Base-by-base conservation (phyloP, 495 filamentous ascomycete genomes). In the Trichoderma reesei region DNA sequence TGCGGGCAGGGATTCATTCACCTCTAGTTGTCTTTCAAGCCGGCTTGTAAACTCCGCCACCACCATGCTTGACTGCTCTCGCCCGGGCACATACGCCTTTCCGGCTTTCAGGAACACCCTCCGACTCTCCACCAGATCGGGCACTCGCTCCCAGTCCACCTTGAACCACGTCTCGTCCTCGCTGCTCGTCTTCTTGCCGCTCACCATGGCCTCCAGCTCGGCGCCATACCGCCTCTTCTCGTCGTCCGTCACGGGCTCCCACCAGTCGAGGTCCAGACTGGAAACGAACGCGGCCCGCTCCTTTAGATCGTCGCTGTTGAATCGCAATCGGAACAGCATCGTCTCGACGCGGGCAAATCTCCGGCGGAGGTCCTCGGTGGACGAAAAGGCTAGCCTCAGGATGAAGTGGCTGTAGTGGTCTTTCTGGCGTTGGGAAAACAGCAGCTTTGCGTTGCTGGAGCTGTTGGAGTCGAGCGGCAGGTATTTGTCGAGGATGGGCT, bases 371-470 rank as follows among this genome's bases (percentile, higher is more conserved):
- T 97, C 95, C 70, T 96, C 92, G 0, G 92, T 96, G 8, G 85
- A 84, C 3, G 91, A 85, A 69, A 99, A 99, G 7, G 95, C 95
- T 39, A 99, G 82, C 0, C 95, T 88, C 20, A 99, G 85, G 68
- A 97, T 98, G 72, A 96, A 99, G 74, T 99, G 95, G 60, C 87
- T 90, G 75, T 99, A 99, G 75, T 99, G 95, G 69, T 99, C 95
- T 74, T 92, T 95, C 75, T 91, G 89, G 20, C 95, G 86, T 77
- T 99, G 89, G 63, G 83, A 79, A 63, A 26, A 26, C 26, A 26
- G 80, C 80, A 91, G 75, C 42, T 80, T 68, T 2, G 70, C 62
- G 6, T 82, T 81, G 34, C 82, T 79, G 0, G 89, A 86, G 13
- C 86, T 84, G 69, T 92, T 96, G 9, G 89, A 80, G 65, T 85